phyloP scores from a whole-genome alignment of 768 basidiomycete species.

The Termitomyces sp. region DNA sequence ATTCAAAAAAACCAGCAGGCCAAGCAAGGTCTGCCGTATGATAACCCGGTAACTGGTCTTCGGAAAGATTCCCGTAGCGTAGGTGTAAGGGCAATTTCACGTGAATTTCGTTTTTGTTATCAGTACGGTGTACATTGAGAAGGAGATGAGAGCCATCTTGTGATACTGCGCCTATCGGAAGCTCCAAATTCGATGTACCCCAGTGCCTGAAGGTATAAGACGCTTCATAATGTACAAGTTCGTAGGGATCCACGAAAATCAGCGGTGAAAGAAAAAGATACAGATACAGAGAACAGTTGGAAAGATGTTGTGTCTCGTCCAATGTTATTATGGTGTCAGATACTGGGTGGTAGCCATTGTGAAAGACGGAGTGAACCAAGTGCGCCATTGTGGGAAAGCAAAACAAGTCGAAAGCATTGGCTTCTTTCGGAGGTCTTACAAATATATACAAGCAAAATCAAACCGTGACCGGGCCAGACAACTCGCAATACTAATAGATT shows the following conservation, averaged over 20 bases:
- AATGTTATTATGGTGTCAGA: conserved; percentile 28
- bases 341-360: conserved; percentile 37
- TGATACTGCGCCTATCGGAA: conserved; percentile 38
- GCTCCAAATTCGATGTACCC: conserved; percentile 44
- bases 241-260: conserved; percentile 47
- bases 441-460: background rate
- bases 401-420: too few species aligned
- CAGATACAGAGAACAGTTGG: conserved; percentile 36
- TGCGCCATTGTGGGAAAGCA: conserved; percentile 18
- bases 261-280: conserved; percentile 38
- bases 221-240: conserved; percentile 34
- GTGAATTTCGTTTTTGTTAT: conserved; percentile 16
- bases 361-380: conserved; percentile 27
- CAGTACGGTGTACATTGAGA: conserved; percentile 18
- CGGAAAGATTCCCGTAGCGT: conserved; percentile 36
- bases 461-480: too few species aligned
- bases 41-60: conserved; percentile 18
- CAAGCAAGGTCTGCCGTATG: conserved; percentile 28
- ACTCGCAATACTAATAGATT: background rate
- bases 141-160: conserved; percentile 23
- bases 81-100: conserved; percentile 45
- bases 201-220: conserved; percentile 39
- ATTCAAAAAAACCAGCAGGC: conserved; percentile 38
- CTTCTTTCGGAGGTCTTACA: background rate
- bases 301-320: conserved; percentile 2